Evolutionary conservation across 139 green algal species (phyloP).

Genomic region (Tetratostichococcus sp.): DNA sequence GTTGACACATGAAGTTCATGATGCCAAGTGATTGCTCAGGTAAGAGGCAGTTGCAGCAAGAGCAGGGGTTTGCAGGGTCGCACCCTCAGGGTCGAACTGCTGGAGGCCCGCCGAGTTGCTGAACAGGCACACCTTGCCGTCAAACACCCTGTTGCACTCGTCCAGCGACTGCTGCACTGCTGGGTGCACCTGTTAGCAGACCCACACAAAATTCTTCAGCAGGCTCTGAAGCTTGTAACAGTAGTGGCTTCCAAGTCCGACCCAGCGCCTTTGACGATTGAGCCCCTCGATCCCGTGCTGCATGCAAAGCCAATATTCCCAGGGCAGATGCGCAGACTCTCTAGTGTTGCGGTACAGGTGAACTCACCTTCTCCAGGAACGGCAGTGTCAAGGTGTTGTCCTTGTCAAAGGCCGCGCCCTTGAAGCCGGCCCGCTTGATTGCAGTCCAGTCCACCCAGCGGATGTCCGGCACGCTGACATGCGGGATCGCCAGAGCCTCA

Average conservation of each 20-base stretch:
- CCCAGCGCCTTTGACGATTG: no score
- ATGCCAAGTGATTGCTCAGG: no score
- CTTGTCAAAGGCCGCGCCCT: slow-evolving; percentile 88
- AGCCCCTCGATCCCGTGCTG: no score
- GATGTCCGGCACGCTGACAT: slow-evolving; percentile 67
- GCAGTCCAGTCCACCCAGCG: slow-evolving; percentile 63
- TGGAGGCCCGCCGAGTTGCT: slow-evolving; percentile 89
- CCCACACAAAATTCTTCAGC: neutral
- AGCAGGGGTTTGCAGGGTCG: neutral
- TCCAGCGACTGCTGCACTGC: slow-evolving; percentile 33
- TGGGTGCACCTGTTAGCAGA: slow-evolving; percentile 16
- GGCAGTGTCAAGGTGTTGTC: slow-evolving; percentile 93
- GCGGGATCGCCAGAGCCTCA: slow-evolving; percentile 55
- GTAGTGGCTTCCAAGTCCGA: no score
- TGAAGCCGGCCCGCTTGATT: slow-evolving; percentile 68
- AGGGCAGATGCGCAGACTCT: no score
- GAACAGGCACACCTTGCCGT: slow-evolving; percentile 66
- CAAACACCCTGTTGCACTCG: slow-evolving; percentile 56
- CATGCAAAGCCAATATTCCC: no score
- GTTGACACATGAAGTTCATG: no score
- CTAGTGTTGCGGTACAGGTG: no score
- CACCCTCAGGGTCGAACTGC: slow-evolving; percentile 87
- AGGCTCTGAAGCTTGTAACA: no score
- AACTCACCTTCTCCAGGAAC: slow-evolving; percentile 40
- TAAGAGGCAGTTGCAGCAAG: no score